Conservation (phyloP, 1,284 basidiomycete species). For the Ceratobasidium sp. region DNA sequence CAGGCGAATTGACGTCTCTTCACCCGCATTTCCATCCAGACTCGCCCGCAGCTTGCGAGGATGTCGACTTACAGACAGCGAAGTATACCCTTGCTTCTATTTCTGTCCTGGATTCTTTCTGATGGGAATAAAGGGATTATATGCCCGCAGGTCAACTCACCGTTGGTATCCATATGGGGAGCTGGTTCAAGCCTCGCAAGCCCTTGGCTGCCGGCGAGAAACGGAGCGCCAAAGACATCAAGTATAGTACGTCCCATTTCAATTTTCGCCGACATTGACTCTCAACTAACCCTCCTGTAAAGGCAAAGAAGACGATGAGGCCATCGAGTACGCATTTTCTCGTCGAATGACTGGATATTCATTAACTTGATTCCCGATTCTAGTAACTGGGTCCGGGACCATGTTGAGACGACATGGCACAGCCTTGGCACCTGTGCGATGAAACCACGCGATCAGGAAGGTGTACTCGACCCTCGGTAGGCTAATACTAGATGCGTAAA, state of each 20-base stretch:
- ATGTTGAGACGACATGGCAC: constrained; percentile 80
- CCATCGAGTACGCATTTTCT: constrained; percentile 55
- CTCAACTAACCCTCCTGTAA: constrained; percentile 43
- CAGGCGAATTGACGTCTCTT: constrained; percentile 69
- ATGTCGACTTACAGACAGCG: constrained; percentile 73
- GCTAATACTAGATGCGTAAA: neutral
- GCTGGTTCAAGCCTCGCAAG: constrained; percentile 66
- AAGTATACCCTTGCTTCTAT: constrained; percentile 56
- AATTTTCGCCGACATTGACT: neutral
- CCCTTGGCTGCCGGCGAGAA: constrained; percentile 59
- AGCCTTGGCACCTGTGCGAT: constrained; percentile 68
- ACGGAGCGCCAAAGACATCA: constrained; percentile 64
- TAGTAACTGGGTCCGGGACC: constrained; percentile 51
- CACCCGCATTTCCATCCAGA: constrained; percentile 76
- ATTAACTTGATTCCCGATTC: too few relatives aligned
- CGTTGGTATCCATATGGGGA: constrained; percentile 74
- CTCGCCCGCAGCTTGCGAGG: constrained; percentile 62
- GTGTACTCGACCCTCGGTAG: constrained; percentile 65
- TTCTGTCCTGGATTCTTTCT: neutral
- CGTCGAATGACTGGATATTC: neutral
- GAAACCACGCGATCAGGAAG: constrained; percentile 78
- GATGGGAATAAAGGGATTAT: constrained; percentile 1
- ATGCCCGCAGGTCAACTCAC: constrained; percentile 52
- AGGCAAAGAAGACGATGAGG: constrained; percentile 67
- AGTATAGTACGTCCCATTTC: constrained; percentile 43